Evolutionary conservation across 805 yeast species (phyloP).

Genomic region (Schwanniomyces vanrijiae): DNA sequence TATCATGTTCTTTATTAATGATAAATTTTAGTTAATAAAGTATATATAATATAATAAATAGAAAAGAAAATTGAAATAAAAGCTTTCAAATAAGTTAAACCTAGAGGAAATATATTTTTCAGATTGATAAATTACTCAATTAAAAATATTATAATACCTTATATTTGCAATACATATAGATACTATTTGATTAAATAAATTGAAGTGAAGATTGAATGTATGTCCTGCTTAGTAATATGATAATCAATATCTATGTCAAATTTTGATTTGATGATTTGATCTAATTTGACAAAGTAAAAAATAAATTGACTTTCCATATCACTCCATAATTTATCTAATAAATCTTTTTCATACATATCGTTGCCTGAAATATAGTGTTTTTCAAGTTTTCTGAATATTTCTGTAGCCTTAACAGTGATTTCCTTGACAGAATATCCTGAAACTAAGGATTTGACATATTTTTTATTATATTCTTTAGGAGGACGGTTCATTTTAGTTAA

Average conservation of each 20-base stretch:
- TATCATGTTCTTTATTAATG: not conserved
- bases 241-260: slow-evolving; percentile 55
- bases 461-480: slow-evolving; percentile 64
- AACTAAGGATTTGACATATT: slow-evolving; percentile 57
- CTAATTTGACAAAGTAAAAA: slow-evolving; percentile 53
- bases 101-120: too few relatives aligned
- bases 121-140: not conserved
- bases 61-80: not conserved
- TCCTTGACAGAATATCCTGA: slow-evolving; percentile 59
- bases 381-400: slow-evolving; percentile 55
- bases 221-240: slow-evolving; percentile 53
- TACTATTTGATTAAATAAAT: slow-evolving; percentile 5
- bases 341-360: slow-evolving; percentile 48
- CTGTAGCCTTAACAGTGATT: slow-evolving; percentile 52
- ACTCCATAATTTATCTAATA: slow-evolving; percentile 66
- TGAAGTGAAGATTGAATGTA: slow-evolving; percentile 52
- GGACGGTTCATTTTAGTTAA: slow-evolving; percentile 49
- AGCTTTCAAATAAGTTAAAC: too few relatives aligned
- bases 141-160: not conserved
- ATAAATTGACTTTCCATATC: slow-evolving; percentile 66
- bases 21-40: too few relatives aligned
- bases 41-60: too few relatives aligned
- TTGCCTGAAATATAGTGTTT: slow-evolving; percentile 48
- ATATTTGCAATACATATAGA: not conserved
- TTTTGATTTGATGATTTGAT: slow-evolving; percentile 49